phyloP scores from a whole-genome alignment of 176 grass and related monocot species.

The Lolium perenne region DNA sequence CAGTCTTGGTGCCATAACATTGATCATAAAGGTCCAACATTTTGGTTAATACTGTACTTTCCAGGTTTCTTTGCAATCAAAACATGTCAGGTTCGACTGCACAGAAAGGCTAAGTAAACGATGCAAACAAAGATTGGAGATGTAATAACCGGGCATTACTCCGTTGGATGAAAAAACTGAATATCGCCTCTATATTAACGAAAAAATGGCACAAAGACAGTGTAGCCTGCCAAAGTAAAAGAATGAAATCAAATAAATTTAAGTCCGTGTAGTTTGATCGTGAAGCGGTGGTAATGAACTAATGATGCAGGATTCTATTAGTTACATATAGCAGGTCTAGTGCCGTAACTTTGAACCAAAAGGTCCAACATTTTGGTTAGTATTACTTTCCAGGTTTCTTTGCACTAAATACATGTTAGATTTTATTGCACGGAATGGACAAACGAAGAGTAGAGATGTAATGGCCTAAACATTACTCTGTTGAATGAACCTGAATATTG shows the following conservation, averaged over 20 bases:
- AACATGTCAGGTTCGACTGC: background rate
- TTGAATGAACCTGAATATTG: background rate
- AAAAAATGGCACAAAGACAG: background rate
- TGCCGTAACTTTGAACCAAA: background rate
- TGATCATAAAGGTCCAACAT: too few species aligned
- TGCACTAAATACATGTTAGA: background rate
- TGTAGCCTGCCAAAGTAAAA: conserved; percentile 61
- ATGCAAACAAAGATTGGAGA: background rate
- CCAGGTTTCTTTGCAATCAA: conserved; percentile 5
- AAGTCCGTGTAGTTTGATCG: background rate
- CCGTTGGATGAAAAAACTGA: background rate
- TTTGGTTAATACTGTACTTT: background rate
- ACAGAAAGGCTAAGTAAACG: background rate
- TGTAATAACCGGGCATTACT: background rate
- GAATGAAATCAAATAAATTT: background rate
- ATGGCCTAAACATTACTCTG: background rate
- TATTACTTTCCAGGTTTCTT: conserved; percentile 14
- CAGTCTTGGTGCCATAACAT: too few species aligned
- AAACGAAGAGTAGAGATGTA: background rate
- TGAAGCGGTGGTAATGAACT: background rate
- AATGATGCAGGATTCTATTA: background rate
- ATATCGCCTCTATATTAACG: background rate
- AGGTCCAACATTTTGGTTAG: background rate
- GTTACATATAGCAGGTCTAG: background rate
- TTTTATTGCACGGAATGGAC: background rate